These are phyloP conservation scores for Epichloe uncinata DNA, from an alignment of 2,329 filamentous ascomycete genomes.

Conservation along the genomic window DNA sequence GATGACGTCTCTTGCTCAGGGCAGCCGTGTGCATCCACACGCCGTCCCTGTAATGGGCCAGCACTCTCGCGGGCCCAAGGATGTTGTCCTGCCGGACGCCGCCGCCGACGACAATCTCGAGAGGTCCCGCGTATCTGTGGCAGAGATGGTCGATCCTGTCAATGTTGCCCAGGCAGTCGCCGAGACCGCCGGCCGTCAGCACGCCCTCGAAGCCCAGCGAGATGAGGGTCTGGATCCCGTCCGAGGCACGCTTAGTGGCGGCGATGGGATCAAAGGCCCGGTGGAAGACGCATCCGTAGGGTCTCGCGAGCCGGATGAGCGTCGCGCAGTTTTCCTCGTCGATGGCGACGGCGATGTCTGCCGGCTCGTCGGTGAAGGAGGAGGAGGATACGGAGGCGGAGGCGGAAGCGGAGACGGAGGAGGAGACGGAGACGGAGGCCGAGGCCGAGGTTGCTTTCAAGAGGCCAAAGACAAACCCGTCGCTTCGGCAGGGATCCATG, in stretches of 20 bases:
- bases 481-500: conserved; percentile 28
- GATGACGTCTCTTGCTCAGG: conserved; percentile 6
- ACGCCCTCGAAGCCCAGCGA: conserved; percentile 35
- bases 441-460: conserved; percentile 12
- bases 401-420: too few species aligned
- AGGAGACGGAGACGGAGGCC: too few species aligned
- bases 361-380: too few species aligned
- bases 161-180: conserved; percentile 27
- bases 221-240: conserved; percentile 21
- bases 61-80: conserved; percentile 11
- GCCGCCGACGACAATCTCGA: conserved; percentile 40
- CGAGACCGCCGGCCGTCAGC: conserved; percentile 38
- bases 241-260: conserved; percentile 9
- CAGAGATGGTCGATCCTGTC: conserved; percentile 24
- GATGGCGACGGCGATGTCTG: conserved; percentile 14
- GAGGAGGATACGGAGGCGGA: too few species aligned
- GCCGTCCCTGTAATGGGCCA: conserved; percentile 13
- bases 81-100: conserved; percentile 36
- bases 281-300: conserved; percentile 37
- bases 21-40: conserved; percentile 36
- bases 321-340: conserved; percentile 25
- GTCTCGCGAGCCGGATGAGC: conserved; percentile 29
- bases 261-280: conserved; percentile 41
- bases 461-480: conserved; percentile 45
- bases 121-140: conserved; percentile 9